Evolutionary conservation across 352 stramenopile genomes (phyloP).

Genomic region (Pythium diclinum): DNA sequence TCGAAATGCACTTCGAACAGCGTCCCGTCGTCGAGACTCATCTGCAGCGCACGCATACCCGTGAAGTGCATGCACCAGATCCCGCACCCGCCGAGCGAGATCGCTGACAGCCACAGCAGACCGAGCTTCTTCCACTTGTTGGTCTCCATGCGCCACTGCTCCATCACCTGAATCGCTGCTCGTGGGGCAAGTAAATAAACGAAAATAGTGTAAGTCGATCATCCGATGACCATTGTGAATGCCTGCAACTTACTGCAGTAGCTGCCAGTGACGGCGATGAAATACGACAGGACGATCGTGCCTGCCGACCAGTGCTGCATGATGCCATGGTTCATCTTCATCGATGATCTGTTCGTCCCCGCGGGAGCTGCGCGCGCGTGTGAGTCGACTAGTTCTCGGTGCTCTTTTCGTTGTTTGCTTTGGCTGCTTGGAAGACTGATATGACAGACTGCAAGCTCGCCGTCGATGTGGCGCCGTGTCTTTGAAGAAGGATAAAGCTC

Average conservation of each 20-base stretch:
- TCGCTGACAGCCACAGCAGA: conserved; percentile 38
- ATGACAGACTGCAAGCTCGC: not conserved
- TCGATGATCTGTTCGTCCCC: not conserved
- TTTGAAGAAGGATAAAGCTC: not conserved
- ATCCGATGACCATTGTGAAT: not conserved
- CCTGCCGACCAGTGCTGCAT: conserved; percentile 41
- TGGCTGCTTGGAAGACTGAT: not conserved
- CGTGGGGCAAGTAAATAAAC: not conserved
- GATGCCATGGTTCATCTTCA: conserved; percentile 20
- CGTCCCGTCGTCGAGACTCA: conserved; percentile 41
- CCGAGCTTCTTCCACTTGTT: conserved; percentile 37
- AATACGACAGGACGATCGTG: conserved; percentile 47
- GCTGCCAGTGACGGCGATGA: conserved; percentile 53
- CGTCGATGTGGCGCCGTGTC: not conserved
- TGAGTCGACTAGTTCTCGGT: not conserved
- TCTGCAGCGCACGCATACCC: conserved; percentile 56
- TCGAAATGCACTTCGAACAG: conserved; percentile 54
- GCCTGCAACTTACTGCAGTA: conserved; percentile 42
- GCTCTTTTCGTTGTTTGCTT: not conserved
- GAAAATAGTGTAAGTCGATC: not conserved
- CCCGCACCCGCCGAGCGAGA: conserved; percentile 58
- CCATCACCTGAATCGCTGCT: conserved; percentile 65
- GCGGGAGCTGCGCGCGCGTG: not conserved
- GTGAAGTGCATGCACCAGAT: conserved; percentile 81
- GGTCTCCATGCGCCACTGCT: conserved; percentile 53